Base-by-base conservation (phyloP, 164 flowering plant species). In the Chloranthus sessilifolius region DNA sequence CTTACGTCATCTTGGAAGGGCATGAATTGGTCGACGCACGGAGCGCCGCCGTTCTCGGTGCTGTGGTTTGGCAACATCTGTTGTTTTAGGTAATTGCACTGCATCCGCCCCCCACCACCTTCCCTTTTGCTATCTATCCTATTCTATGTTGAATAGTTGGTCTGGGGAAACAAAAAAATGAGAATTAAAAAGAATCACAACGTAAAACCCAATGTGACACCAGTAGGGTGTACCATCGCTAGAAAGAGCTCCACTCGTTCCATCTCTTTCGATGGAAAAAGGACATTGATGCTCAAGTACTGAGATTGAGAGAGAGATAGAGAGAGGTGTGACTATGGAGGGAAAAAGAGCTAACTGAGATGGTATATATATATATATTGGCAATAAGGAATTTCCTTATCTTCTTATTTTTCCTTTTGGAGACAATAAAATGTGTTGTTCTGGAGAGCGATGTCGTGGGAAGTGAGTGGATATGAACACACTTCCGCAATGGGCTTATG, bases 341-440 rank as follows among this genome's bases (percentile, higher is more conserved):
- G 47, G 2, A 22, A 8, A 26, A 11, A 17, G 7, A 25, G 9
- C 26, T 5, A 8, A 22, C 24, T 19, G 38, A 37, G 21, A 26
- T 6, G n/a, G n/a, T n/a, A n/a, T n/a, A n/a, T n/a, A n/a, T n/a
- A n/a, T 41, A 56, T 74, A 59, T 70, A 70, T 63, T 55, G 62
- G 26, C 39, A 64, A 66, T 53, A 72, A 59, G 51, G 53, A 30
- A 43, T 26, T 50, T n/a, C n/a, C n/a, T 33, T 56, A 52, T 40
- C 46, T 61, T 59, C 45, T 52, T 21, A 28, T 23, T 21, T 49
- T 42, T 19, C n/a, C 37, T 35, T 45, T 59, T n/a, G n/a, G n/a
- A n/a, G n/a, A n/a, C n/a, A n/a, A n/a, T n/a, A n/a, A n/a, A n/a
- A n/a, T n/a, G n/a, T n/a, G n/a, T n/a, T n/a, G n/a, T n/a, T n/a